Base-by-base conservation (phyloP, 345 rosid genomes). In the Acer yangbiense region DNA sequence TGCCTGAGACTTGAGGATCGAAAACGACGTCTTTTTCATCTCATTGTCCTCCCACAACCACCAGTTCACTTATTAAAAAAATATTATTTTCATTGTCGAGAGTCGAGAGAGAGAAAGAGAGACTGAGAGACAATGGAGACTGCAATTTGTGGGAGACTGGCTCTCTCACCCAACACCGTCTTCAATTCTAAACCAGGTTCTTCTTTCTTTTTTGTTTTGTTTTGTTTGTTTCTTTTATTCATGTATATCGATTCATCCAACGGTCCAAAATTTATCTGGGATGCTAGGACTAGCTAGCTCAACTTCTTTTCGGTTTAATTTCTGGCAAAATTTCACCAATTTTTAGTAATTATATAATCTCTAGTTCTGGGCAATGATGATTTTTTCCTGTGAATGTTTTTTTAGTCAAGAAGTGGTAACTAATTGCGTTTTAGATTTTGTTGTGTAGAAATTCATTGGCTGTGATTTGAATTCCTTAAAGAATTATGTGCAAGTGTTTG, bases 121-220 rank as follows among this genome's bases (percentile, higher is more conserved):
- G 60, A 10, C n/a, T 6, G 68, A 52, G 48, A 65, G 43, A 67
- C 80, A 61, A 89, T 89, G 97, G 97, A 88, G 81, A 90, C 83
- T 78, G 87, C 89, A 74, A 87, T 92, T 52, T 85, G 88, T 83
- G 95, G 95, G 91, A 90, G 92, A 86, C 75, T 90, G 74, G 70
- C 91, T 82, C 93, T 90, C 88, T 91, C 93, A 71, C 89, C 94
- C 27, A 86, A 77, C 83, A 70, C 87, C 44, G 84, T 90, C 86
- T 80, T 92, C 78, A 84, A 83, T 76, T 85, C 92, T 21, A 87
- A 80, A 78, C 84, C 89, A 88, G 93, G 93, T 92, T 60, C 76
- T 63, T 43, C 70, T 77, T 43, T 29, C 70, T 46, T 35, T 12
- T 46, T 60, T n/a, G 46, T 43, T 50, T 60, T 55, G 46, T 43